Percentiles rank a stretch among this genome's conserved stretches.
Evolutionary conservation across 768 basidiomycete genomes (phyloP).

Genomic region (Agrocybe pediades): DNA sequence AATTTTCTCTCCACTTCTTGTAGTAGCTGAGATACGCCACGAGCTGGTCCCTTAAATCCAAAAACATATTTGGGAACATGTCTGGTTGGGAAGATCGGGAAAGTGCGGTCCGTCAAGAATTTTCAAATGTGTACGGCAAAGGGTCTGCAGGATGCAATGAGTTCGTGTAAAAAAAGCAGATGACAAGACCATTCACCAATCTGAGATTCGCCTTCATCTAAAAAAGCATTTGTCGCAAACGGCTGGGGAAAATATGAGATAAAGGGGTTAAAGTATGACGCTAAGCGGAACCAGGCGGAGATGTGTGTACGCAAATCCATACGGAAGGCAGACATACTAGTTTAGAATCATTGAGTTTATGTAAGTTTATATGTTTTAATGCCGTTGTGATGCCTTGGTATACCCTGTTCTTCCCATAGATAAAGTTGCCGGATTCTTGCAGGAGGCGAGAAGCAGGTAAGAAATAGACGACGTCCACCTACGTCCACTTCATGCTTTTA

Average conservation of each 20-base stretch:
- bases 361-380: background rate
- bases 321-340: background rate
- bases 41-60: constrained; percentile 14
- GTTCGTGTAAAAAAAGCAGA: background rate
- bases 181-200: background rate
- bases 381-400: background rate
- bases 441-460: too few relatives aligned
- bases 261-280: background rate
- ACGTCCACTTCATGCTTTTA: too few relatives aligned
- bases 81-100: constrained; percentile 13
- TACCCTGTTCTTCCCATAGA: background rate
- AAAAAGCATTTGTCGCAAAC: too few relatives aligned
- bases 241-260: too few relatives aligned
- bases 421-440: background rate
- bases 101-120: constrained; percentile 7
- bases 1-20: constrained; percentile 11
- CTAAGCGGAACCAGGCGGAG: background rate
- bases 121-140: constrained; percentile 8
- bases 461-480: too few relatives aligned
- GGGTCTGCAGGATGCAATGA: constrained; percentile 6
- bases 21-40: constrained; percentile 14
- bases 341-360: background rate
- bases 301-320: background rate
- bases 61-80: constrained; percentile 13
- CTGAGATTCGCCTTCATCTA: background rate